Evolutionary conservation across 2,329 filamentous ascomycete genomes (phyloP), one percentile per base, ranked within the genome.

Genomic region (Fonsecaea monophora): DNA sequence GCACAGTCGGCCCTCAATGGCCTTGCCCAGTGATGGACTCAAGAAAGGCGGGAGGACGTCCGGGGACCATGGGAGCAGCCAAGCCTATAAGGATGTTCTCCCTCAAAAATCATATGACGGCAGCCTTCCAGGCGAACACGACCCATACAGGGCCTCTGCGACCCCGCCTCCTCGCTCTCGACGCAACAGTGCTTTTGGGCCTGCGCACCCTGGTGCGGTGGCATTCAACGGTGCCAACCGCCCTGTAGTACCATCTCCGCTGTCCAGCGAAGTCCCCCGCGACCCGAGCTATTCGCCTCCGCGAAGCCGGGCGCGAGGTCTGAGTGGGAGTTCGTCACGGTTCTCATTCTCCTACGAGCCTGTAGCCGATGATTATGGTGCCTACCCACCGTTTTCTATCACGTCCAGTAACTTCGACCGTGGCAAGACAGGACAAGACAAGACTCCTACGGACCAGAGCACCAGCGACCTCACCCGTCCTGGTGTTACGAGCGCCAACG

Each of bases 231-330:
- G 69, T 35, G 34, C 55, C 30, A 69, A 71, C 57, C 61, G 67
- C 1, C 67, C 68, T n/a, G 48, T 63, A 21, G 35, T 66, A 7
- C 68, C 68, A 6, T 68, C 65, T 21, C 68, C 68, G 8, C 60
- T 70, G 55, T 68, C 66, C 38, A 68, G 58, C 60, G 68, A 70
- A 60, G 15, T 70, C 32, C 62, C 55, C 4, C 63, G 38, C 25
- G 68, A 70, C 21, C 40, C 34, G 30, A 48, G 45, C 50, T 25
- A 45, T 18, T 53, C 53, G 13, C 50, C 38, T 32, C 21, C 35
- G 8, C 37, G 37, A 48, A 37, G 45, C 45, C 59, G 25, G 12
- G 50, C 59, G 18, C 67, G 58, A 21, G 58, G 64, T 25, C 60
- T 57, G 13, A 54, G 60, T 48, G 62, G 62, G 34, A 35, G 21